These are phyloP conservation scores for Artemisia annua DNA, from an alignment of 129 eudicot genomes.

Conservation along the genomic window DNA sequence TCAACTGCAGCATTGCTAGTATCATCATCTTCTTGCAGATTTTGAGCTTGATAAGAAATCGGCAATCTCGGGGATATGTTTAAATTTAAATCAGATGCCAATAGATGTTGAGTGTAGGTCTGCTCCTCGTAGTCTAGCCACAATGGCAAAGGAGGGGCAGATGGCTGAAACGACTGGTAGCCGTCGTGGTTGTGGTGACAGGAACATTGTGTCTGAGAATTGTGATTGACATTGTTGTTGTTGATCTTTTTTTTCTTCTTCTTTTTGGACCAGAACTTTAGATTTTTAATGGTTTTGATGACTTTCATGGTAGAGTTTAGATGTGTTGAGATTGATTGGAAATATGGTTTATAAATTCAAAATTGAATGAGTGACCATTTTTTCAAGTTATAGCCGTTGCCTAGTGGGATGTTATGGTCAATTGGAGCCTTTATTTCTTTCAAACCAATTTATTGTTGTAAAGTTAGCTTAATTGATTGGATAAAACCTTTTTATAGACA, in stretches of 20 bases:
- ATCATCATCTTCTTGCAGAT: slow-evolving; percentile 13
- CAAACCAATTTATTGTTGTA: no score
- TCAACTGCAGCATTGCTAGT: background rate
- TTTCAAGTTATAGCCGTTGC: no score
- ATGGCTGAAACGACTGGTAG: slow-evolving; percentile 44
- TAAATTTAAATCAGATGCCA: slow-evolving; percentile 2
- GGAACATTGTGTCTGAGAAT: slow-evolving; percentile 25
- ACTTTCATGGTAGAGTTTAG: slow-evolving; percentile 46
- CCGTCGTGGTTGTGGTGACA: slow-evolving; percentile 35
- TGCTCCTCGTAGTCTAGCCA: slow-evolving; percentile 55
- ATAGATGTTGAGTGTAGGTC: slow-evolving; percentile 26
- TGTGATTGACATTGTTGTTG: slow-evolving; percentile 20
- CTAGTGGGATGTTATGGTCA: no score
- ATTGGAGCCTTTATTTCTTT: no score
- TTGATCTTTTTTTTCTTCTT: slow-evolving; percentile 42
- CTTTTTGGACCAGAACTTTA: slow-evolving; percentile 71
- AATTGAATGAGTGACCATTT: no score
- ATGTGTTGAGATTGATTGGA: slow-evolving; percentile 7
- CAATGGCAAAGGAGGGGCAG: slow-evolving; percentile 67
- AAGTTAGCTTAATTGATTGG: no score
- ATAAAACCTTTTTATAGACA: no score
- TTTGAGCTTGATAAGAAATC: slow-evolving; percentile 26
- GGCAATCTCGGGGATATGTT: background rate
- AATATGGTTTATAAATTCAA: background rate
- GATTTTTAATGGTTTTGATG: slow-evolving; percentile 58